Base-by-base conservation (phyloP, 1,139 yeast genomes). In the Candida glucosophila region DNA sequence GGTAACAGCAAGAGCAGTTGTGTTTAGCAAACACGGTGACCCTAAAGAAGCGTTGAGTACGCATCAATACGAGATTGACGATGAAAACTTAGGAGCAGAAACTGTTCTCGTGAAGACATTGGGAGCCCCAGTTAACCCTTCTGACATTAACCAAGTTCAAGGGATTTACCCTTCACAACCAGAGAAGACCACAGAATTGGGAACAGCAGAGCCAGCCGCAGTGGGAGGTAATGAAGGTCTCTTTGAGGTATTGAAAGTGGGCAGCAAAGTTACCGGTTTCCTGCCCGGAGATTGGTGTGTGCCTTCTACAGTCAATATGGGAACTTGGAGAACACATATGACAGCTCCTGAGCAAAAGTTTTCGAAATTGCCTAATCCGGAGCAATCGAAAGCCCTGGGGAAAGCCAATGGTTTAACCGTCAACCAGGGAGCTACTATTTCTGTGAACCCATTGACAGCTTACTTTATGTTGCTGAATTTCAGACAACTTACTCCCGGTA, bases 281-380 rank as follows among this genome's bases (percentile, higher is more conserved):
- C 41, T 61, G 28, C 57, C 61, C 4, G 97, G 96, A 22, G 97
- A 90, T 49, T 86, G 95, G 92, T 86, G 81, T 17, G 70, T 90
- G 25, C 96, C 97, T n/a, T 48, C 72, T n/a, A 55, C 60, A 19
- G 79, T 85, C 11, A 79, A 83, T 44, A 77, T 78, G 36, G 99
- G 98, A 19, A 90, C 98, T 3, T 90, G 99, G 99, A 71, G 95
- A 37, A 74, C 94, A 2, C 90, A 80, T 44, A 80, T 83, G 6
- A 48, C 73, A 32, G 66, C 73, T n/a, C 51, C 49, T 6, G 66
- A 62, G 19, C 47, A 59, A 4, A 59, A 70, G 27, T 62, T 82
- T 45, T 61, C 71, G 35, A 68, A 65, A 43, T 55, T 85, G 51
- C 61, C 64, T 11, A 59, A 52, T 31, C 69, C 70, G 2, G 30